Evolutionary conservation across 202 grass and related monocot species (phyloP).

Genomic region (Carex sylvatica): DNA sequence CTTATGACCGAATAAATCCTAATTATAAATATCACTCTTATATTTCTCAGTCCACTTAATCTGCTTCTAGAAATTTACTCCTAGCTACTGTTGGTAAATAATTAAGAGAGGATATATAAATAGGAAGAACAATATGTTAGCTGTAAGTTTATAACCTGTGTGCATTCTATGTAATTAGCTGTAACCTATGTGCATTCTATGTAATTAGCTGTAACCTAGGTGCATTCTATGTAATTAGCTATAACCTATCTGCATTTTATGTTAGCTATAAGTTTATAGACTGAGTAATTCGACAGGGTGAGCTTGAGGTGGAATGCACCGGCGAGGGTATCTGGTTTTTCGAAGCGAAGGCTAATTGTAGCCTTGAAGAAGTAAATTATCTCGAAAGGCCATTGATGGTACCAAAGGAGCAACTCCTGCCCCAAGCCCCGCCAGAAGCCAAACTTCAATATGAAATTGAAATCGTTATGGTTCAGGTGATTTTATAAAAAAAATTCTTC

Average conservation of each 20-base stretch:
- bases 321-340: slow-evolving; percentile 62
- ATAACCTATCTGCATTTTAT: neutral
- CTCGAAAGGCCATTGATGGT: slow-evolving; percentile 33
- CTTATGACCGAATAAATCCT: neutral
- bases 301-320: slow-evolving; percentile 54
- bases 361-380: slow-evolving; percentile 47
- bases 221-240: no score
- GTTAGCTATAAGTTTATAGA: neutral
- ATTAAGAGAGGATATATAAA: no score
- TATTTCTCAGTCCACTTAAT: neutral
- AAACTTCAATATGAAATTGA: slow-evolving; percentile 50
- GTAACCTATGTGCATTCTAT: neutral
- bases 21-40: neutral
- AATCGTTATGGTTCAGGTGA: slow-evolving; percentile 52
- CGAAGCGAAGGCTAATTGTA: slow-evolving; percentile 52
- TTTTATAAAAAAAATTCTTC: neutral
- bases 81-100: neutral
- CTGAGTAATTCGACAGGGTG: slow-evolving; percentile 6
- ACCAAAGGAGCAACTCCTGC: slow-evolving; percentile 11
- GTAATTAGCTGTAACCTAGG: no score
- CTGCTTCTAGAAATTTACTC: neutral
- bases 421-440: slow-evolving; percentile 33
- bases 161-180: no score
- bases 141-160: no score
- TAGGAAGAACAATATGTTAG: no score